Evolutionary conservation across 140 eudicot genomes (phyloP), one percentile per base, ranked within the genome.

Genomic region (Flaveria floridana): DNA sequence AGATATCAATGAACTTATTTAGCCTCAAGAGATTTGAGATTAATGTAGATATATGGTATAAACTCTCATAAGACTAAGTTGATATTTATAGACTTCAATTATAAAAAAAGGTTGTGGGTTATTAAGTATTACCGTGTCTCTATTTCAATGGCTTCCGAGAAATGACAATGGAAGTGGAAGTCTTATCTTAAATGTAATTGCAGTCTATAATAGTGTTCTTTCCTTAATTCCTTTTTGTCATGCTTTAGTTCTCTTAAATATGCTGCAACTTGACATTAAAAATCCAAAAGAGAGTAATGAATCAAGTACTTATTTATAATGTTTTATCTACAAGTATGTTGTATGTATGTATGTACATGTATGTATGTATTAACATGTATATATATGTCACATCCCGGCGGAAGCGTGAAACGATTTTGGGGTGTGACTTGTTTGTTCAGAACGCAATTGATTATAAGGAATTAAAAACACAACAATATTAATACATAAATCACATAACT

Each of bases 231-330:
- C 18, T 66, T 39, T 46, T 44, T 69, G 41, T 11, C 75, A 16
- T 23, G 12, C 76, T 71, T 56, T 12, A 34, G 41, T 34, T 34
- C 41, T 34, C 41, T 34, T 30, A 52, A 28, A 52, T 34, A 30
- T 71, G 23, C 48, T 51, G 53, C 65, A 71, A 71, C 51, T 71
- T 34, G 76, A 70, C 76, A 71, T 55, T 51, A 52, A 12, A 5
- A 34, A 34, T 4, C 4, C 1, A 34, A 6, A 34, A 34, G 41
- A 34, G 41, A 34, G 41, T 34, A 34, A 34, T 34, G 8, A 34
- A 34, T 6, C 7, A 34, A 34, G 7, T 34, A 34, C 41, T 34
- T 34, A 34, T 34, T 34, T 0, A 34, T 34, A 0, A 34, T 34
- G 1, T 34, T 34, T 34, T 5, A 34, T 34, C 41, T 6, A 5